These are phyloP conservation scores for Metrosideros polymorpha DNA, from an alignment of 441 rosid genomes.

Conservation along the genomic window DNA sequence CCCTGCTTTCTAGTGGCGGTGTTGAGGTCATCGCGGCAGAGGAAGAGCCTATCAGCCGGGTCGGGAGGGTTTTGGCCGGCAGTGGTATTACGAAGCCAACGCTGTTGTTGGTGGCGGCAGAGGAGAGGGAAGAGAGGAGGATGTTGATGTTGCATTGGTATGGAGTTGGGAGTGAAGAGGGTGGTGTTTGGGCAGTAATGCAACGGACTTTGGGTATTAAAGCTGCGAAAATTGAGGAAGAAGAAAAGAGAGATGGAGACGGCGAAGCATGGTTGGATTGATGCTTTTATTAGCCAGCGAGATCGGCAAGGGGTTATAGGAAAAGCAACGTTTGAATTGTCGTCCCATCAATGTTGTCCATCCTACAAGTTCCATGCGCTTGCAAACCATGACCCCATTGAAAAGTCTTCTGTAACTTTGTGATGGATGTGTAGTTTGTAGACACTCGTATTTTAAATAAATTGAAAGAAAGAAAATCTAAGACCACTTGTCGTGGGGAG, in stretches of 20 bases:
- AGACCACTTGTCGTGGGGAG: no score
- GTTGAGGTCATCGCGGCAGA: background rate
- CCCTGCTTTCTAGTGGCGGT: no score
- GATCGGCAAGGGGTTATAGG: background rate
- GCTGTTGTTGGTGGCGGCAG: background rate
- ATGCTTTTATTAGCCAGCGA: no score
- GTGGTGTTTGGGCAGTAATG: background rate
- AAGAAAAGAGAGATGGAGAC: background rate
- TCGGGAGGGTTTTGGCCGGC: background rate
- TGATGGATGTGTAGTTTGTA: background rate
- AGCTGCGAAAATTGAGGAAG: background rate
- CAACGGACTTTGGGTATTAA: accelerated
- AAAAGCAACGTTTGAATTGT: background rate
- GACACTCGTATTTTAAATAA: no score
- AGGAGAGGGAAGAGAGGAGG: background rate
- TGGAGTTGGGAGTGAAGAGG: background rate
- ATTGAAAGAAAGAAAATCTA: no score
- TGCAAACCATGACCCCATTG: no score
- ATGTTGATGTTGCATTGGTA: background rate
- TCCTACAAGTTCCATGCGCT: background rate
- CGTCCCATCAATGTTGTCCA: no score
- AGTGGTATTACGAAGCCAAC: background rate
- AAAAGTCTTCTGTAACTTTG: accelerated
- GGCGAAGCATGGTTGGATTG: background rate
- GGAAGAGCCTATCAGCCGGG: background rate